phyloP scores from a whole-genome alignment of 306 rosid genomes.

The Medicago ruthenica region DNA sequence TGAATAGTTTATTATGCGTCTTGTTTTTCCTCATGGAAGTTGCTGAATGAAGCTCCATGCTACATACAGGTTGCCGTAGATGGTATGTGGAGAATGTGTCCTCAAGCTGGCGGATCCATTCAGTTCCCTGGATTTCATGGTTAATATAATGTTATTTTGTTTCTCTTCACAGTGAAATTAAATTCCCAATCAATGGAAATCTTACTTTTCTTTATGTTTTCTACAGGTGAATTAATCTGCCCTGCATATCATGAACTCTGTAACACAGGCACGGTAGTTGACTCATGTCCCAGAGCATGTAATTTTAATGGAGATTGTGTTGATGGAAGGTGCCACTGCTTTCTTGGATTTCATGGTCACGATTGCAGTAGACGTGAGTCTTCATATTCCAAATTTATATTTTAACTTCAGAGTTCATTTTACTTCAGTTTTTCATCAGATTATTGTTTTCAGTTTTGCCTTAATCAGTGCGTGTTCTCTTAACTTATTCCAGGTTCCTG shows the following conservation, averaged over 20 bases:
- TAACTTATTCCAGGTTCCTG: slow-evolving; percentile 65
- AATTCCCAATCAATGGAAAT: slow-evolving; percentile 27
- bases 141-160: slow-evolving; percentile 41
- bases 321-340: slow-evolving; percentile 82
- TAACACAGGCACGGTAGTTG: slow-evolving; percentile 52
- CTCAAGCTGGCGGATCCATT: slow-evolving; percentile 84
- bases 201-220: slow-evolving; percentile 34
- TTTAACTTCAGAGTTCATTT: slow-evolving; percentile 13
- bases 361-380: slow-evolving; percentile 83
- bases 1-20: slow-evolving; percentile 21
- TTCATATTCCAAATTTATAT: slow-evolving; percentile 33
- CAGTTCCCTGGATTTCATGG: slow-evolving; percentile 90
- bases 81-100: slow-evolving; percentile 88
- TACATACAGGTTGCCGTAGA: slow-evolving; percentile 83
- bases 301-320: slow-evolving; percentile 88
- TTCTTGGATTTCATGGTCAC: slow-evolving; percentile 76
- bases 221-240: slow-evolving; percentile 80
- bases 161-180: background rate
- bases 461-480: slow-evolving; percentile 14
- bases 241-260: slow-evolving; percentile 89
- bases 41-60: slow-evolving; percentile 31
- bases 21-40: slow-evolving; percentile 29
- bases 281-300: slow-evolving; percentile 75
- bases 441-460: slow-evolving; percentile 2
- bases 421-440: slow-evolving; percentile 1